Evolutionary conservation across 2,329 filamentous ascomycete species (phyloP).

Genomic region (Xenoacremonium recifei): DNA sequence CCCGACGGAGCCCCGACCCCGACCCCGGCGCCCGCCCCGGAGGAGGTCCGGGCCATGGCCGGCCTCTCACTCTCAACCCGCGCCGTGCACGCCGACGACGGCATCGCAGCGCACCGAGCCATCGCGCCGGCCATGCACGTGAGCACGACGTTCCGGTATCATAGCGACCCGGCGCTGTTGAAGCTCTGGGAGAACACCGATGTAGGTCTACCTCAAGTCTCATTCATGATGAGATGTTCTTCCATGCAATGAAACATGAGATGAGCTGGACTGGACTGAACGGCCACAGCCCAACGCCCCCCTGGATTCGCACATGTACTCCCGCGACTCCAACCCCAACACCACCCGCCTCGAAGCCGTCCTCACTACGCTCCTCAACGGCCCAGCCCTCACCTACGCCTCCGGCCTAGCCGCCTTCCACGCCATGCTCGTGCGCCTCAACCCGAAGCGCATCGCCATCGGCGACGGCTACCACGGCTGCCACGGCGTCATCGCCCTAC

Average conservation of each 20-base stretch:
- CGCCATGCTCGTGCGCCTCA: slow-evolving; percentile 78
- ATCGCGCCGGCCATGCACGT: slow-evolving; percentile 89
- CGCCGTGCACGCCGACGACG: slow-evolving; percentile 80
- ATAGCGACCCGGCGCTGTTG: slow-evolving; percentile 66
- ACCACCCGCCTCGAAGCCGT: slow-evolving; percentile 82
- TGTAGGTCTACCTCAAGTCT: slow-evolving; percentile 51
- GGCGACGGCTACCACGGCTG: slow-evolving; percentile 90
- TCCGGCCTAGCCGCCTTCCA: slow-evolving; percentile 89
- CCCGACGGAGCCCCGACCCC: slow-evolving; percentile 15
- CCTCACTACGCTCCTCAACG: slow-evolving; percentile 70
- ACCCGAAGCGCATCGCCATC: slow-evolving; percentile 81
- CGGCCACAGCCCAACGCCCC: slow-evolving; percentile 44
- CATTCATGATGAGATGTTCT: no score
- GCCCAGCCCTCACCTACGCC: slow-evolving; percentile 71
- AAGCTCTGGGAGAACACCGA: slow-evolving; percentile 49
- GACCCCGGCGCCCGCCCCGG: slow-evolving; percentile 4
- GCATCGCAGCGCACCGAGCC: slow-evolving; percentile 69
- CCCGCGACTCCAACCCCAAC: slow-evolving; percentile 75
- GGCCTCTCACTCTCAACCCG: slow-evolving; percentile 59
- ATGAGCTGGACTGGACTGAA: no score
- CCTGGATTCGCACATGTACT: slow-evolving; percentile 75
- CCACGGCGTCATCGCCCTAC: slow-evolving; percentile 76
- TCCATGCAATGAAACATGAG: no score
- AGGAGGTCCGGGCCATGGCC: slow-evolving; percentile 14
- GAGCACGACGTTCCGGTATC: slow-evolving; percentile 88